Conservation (phyloP, 768 basidiomycete genomes). For the Tephrocybe rancida region DNA sequence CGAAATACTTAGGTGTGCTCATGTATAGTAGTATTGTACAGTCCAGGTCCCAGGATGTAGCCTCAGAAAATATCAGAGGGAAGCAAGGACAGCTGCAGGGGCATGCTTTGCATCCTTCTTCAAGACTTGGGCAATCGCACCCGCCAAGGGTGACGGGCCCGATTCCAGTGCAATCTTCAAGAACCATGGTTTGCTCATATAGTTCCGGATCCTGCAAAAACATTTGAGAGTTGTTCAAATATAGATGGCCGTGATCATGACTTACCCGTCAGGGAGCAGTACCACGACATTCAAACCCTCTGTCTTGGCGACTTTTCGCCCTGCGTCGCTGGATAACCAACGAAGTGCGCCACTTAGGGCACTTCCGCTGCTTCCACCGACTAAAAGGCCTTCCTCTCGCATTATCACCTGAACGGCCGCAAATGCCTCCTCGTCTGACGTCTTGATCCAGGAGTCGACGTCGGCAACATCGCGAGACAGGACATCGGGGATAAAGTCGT, state of each 20-base stretch:
- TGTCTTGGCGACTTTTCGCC: slow-evolving; percentile 60
- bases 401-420: slow-evolving; percentile 74
- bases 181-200: slow-evolving; percentile 96
- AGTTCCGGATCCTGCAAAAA: slow-evolving; percentile 76
- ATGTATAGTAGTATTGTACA: too few species aligned
- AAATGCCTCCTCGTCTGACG: slow-evolving; percentile 80
- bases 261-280: slow-evolving; percentile 88
- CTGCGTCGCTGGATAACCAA: slow-evolving; percentile 77
- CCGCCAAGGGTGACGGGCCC: slow-evolving; percentile 56
- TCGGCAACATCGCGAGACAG: slow-evolving; percentile 62
- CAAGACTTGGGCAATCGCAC: slow-evolving; percentile 42
- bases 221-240: slow-evolving; percentile 1
- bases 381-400: slow-evolving; percentile 83
- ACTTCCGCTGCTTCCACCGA: slow-evolving; percentile 94
- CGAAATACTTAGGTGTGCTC: too few species aligned
- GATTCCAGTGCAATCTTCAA: slow-evolving; percentile 62
- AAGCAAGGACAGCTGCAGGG: neutral
- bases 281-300: slow-evolving; percentile 88
- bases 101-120: neutral
- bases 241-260: slow-evolving; percentile 3
- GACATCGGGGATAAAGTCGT: slow-evolving; percentile 90
- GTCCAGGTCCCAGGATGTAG: too few species aligned
- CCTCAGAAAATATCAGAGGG: slow-evolving; percentile 4
- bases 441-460: slow-evolving; percentile 87
- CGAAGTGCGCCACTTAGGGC: slow-evolving; percentile 74